Conservation (phyloP, 345 rosid species). For the Hirschfeldia incana region DNA sequence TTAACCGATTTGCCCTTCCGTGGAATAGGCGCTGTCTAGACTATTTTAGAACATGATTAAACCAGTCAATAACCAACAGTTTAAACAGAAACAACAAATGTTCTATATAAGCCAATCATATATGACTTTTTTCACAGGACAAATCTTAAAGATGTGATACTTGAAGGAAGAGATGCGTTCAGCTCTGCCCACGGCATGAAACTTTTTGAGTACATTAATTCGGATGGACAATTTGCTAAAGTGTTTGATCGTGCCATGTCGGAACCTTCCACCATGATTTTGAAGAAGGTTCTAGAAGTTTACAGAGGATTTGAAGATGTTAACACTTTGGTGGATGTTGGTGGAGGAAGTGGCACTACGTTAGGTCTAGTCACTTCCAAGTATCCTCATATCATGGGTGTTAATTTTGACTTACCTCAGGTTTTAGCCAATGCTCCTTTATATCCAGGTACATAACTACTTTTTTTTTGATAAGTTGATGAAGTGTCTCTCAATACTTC, state of each 20-base stretch:
- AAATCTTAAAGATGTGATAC: too few relatives aligned
- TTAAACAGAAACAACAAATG: too few relatives aligned
- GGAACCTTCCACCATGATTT: neutral
- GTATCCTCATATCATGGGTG: constrained; percentile 49
- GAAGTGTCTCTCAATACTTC: neutral
- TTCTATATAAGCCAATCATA: neutral
- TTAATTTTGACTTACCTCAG: constrained; percentile 48
- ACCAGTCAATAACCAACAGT: too few relatives aligned
- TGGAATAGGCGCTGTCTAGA: too few relatives aligned
- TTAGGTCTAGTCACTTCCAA: constrained; percentile 47
- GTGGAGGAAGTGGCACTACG: constrained; percentile 58
- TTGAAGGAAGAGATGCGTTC: too few relatives aligned
- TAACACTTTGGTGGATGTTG: constrained; percentile 55
- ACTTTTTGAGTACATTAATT: too few relatives aligned
- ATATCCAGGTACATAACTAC: constrained; percentile 13
- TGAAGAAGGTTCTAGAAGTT: neutral
- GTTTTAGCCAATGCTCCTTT: constrained; percentile 35
- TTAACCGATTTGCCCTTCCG: too few relatives aligned
- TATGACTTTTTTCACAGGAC: too few relatives aligned
- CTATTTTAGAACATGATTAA: too few relatives aligned
- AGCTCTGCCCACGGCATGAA: neutral
- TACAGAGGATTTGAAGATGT: constrained; percentile 58
- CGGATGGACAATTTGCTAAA: neutral
- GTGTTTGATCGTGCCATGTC: neutral
- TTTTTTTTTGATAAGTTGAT: neutral